phyloP scores from a whole-genome alignment of 1,284 basidiomycete genomes.

The Agroathelia rolfsii region DNA sequence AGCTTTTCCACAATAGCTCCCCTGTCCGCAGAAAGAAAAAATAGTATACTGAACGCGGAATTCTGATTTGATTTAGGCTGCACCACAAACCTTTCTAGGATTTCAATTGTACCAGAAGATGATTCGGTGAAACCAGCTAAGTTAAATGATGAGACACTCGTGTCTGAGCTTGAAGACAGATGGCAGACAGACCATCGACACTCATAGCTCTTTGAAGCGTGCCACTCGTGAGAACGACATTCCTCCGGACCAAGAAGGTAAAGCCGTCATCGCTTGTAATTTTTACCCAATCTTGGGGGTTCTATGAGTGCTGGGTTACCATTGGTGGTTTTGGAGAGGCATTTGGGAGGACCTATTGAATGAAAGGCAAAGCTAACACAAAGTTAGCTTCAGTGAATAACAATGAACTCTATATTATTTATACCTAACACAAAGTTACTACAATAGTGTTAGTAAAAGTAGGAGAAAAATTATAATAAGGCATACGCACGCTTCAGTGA shows the following conservation, averaged over 20 bases:
- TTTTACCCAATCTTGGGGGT: constrained; percentile 48
- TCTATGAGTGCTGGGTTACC: no score
- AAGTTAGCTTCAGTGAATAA: no score
- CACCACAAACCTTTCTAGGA: constrained; percentile 34
- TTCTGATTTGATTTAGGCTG: no score
- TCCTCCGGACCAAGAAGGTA: constrained; percentile 48
- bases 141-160: not conserved
- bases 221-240: constrained; percentile 44
- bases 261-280: constrained; percentile 52
- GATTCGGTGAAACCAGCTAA: constrained; percentile 45
- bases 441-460: no score
- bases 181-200: constrained; percentile 18
- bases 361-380: no score
- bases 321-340: no score
- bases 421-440: no score
- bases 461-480: no score
- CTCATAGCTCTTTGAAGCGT: constrained; percentile 39
- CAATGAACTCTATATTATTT: no score
- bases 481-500: no score
- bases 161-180: constrained; percentile 9
- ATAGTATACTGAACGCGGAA: constrained; percentile 1
- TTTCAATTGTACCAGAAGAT: constrained; percentile 32
- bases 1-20: constrained; percentile 74
- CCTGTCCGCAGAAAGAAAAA: constrained; percentile 24
- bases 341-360: no score